Conservation (phyloP, 768 basidiomycete species). For the Tephrocybe sp. region DNA sequence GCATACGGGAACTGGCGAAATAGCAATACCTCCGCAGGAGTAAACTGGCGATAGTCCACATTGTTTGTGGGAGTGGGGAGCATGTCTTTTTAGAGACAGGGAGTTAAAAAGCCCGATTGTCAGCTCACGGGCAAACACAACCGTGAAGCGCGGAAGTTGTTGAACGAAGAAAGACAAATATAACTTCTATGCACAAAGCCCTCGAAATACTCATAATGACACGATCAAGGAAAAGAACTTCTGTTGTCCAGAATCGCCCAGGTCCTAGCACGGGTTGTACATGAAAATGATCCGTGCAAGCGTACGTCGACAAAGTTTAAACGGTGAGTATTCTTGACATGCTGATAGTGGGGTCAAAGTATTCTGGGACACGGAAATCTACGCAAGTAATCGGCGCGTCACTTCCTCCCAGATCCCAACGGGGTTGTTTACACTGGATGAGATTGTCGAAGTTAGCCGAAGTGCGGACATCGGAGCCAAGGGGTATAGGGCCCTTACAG, state of each 20-base stretch:
- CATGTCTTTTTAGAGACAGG: neutral
- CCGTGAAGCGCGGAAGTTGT: slow-evolving; percentile 3
- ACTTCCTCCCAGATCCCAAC: slow-evolving; percentile 53
- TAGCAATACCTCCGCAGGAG: neutral
- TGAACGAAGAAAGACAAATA: neutral
- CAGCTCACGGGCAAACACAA: neutral
- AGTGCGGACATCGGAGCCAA: neutral
- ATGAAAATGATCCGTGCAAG: slow-evolving; percentile 13
- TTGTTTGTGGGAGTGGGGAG: neutral
- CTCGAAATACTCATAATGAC: neutral
- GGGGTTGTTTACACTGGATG: slow-evolving; percentile 56
- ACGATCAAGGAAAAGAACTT: neutral
- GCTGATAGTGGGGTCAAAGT: slow-evolving; percentile 1
- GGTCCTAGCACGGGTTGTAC: neutral
- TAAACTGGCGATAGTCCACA: neutral
- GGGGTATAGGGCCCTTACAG: slow-evolving; percentile 39
- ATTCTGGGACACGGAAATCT: slow-evolving; percentile 10
- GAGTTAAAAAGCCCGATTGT: neutral
- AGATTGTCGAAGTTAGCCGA: slow-evolving; percentile 6
- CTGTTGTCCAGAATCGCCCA: slow-evolving; percentile 6
- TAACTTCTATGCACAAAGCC: slow-evolving; percentile 1
- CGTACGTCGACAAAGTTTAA: slow-evolving; percentile 7
- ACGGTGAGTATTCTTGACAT: neutral
- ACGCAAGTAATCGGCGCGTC: slow-evolving; percentile 26
- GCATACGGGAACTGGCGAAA: neutral